Evolutionary conservation across 495 filamentous ascomycete genomes (phyloP), one percentile per base, ranked within the genome.

Genomic region (Immersiella caudata): DNA sequence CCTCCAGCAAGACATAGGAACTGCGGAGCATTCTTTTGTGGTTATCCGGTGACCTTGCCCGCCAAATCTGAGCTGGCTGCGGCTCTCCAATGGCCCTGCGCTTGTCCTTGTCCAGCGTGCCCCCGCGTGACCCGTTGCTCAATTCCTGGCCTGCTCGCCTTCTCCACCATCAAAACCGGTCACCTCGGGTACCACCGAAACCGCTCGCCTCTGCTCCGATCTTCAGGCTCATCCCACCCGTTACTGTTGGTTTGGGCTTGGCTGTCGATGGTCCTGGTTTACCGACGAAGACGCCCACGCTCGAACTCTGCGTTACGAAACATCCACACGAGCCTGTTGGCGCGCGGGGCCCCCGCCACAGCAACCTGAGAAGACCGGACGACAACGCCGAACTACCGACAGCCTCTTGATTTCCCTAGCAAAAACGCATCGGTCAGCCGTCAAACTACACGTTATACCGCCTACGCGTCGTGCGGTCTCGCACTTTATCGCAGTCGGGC

Each of bases 111-210:
- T 25, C 27, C 59, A 46, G 40, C 63, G 21, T 51, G 60, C 52
- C 60, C 63, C 51, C 70, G 72, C 72, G 67, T 71, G 67, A 70
- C 69, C 67, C 52, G 49, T 49, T 62, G 69, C 63, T 65, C 71
- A n/a, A 69, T 71, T 69, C 69, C 69, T 73, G 50, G 62, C 61
- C 64, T 65, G 60, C 22, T 62, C 66, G 18, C 46, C 65, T 20
- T 24, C 35, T 20, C 50, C 25, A 12, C 27, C 22, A n/a, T 52
- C 33, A 35, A 40, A 56, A 60, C 51, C 62, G 35, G 50, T 14
- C 62, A 25, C 60, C 35, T 51, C 22, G 24, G 52, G 49, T 40
- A 57, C 27, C 52, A 65, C 51, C 29, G 18, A 16, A 54, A 55
- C 22, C 62, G 29, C 11, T 25, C 33, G 49, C 50, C 29, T 24